A percentile compares a stretch with the other conserved stretches of the same genome.
Conservation (phyloP, 2,329 filamentous ascomycete species). For the Cladosporium sp. region DNA sequence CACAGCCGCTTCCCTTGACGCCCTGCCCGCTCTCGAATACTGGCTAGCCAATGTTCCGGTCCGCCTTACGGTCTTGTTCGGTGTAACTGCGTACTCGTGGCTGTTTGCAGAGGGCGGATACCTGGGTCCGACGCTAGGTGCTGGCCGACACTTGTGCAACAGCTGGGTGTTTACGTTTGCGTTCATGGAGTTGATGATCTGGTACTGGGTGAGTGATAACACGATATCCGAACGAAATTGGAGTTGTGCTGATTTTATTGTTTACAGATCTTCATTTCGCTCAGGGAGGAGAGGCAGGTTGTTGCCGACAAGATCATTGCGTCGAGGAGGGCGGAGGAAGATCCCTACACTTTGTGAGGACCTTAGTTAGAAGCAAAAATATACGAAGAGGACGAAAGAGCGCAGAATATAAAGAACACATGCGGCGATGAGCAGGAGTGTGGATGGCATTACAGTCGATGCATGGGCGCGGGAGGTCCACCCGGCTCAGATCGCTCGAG, state of each 20-base stretch:
- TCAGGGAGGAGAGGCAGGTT: constrained; percentile 62
- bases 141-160: constrained; percentile 72
- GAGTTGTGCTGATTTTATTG: constrained; percentile 3
- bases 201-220: constrained; percentile 71
- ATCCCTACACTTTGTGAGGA: constrained; percentile 21
- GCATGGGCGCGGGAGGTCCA: not conserved
- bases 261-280: constrained; percentile 59
- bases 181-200: constrained; percentile 78
- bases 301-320: constrained; percentile 36
- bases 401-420: not conserved
- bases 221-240: not conserved
- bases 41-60: constrained; percentile 59
- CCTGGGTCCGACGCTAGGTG: constrained; percentile 35
- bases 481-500: not conserved
- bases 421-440: not conserved
- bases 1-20: constrained; percentile 47
- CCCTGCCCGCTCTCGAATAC: constrained; percentile 46
- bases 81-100: constrained; percentile 64
- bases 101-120: constrained; percentile 57
- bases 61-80: constrained; percentile 65
- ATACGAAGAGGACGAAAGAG: not conserved
- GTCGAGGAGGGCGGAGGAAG: constrained; percentile 39
- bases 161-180: constrained; percentile 80
- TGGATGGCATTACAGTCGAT: not conserved
- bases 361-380: not conserved